Evolutionary conservation across 140 eudicot genomes (phyloP).

Genomic region (Oenanthe javanica): DNA sequence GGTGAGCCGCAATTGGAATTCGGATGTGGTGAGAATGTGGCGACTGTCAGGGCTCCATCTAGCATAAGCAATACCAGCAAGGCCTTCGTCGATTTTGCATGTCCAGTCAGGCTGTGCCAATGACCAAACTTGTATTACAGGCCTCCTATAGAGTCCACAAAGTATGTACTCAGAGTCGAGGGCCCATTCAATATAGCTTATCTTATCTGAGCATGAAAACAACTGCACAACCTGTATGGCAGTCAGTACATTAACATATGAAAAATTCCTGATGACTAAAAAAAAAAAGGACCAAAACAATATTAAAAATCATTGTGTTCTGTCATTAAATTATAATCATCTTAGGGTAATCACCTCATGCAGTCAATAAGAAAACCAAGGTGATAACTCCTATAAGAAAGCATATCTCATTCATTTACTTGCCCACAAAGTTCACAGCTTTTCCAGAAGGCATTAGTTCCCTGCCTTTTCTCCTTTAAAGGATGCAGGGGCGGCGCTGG

Average conservation of each 20-base stretch:
- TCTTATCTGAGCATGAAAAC: constrained; percentile 87
- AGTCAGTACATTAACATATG: neutral
- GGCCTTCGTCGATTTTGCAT: constrained; percentile 97
- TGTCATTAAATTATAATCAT: constrained; percentile 4
- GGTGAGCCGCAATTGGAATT: constrained; percentile 76
- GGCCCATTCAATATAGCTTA: constrained; percentile 94
- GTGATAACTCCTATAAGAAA: neutral
- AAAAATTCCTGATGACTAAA: neutral
- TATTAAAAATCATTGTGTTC: neutral
- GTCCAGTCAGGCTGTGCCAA: constrained; percentile 97
- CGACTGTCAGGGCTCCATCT: constrained; percentile 99
- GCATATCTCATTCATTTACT: neutral
- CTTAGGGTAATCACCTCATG: neutral
- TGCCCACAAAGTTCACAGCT: neutral
- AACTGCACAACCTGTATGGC: constrained; percentile 75
- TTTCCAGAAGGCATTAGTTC: neutral
- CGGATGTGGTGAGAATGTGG: constrained; percentile 96
- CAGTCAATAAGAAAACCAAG: neutral
- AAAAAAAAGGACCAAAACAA: neutral
- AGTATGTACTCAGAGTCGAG: constrained; percentile 90
- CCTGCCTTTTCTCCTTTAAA: neutral
- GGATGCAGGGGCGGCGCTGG: too few relatives aligned
- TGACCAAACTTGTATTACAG: constrained; percentile 96
- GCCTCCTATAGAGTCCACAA: constrained; percentile 86
- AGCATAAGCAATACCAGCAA: constrained; percentile 92